These are phyloP conservation scores for Paramecium sexaurelia DNA, from an alignment of 73 alveolate species.

Conservation along the genomic window DNA sequence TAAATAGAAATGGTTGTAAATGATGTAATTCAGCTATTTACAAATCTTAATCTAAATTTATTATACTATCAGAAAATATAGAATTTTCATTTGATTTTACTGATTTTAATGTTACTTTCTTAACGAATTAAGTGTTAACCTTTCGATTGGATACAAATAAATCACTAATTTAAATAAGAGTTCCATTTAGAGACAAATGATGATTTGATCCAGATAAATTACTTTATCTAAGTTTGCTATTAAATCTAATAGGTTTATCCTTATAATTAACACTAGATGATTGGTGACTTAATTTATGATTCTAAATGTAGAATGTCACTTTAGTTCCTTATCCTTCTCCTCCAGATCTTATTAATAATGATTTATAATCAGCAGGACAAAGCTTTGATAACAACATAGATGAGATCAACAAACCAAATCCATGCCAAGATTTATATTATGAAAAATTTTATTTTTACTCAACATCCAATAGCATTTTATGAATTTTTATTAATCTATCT, in stretches of 20 bases:
- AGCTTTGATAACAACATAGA: neutral
- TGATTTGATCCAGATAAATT: neutral
- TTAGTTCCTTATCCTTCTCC: neutral
- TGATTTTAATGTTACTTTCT: neutral
- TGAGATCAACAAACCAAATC: neutral
- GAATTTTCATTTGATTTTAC: conserved; percentile 5
- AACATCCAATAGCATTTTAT: neutral
- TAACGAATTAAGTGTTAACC: neutral
- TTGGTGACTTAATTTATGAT: neutral
- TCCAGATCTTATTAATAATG: neutral
- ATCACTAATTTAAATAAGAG: neutral
- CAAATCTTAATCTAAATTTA: neutral
- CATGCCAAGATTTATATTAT: neutral
- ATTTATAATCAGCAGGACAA: neutral
- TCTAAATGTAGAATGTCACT: neutral
- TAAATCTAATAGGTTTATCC: neutral
- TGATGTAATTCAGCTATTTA: neutral
- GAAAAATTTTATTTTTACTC: neutral
- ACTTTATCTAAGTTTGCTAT: neutral
- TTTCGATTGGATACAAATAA: neutral
- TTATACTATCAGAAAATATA: neutral
- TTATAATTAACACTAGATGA: neutral
- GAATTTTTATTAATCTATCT: neutral
- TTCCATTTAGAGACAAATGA: neutral
- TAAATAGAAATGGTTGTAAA: neutral